A percentile compares a stretch with the other conserved stretches of the same genome.
These are phyloP conservation scores for Blastobotrys elegans DNA, from an alignment of 1,139 yeast genomes.

Conservation along the genomic window DNA sequence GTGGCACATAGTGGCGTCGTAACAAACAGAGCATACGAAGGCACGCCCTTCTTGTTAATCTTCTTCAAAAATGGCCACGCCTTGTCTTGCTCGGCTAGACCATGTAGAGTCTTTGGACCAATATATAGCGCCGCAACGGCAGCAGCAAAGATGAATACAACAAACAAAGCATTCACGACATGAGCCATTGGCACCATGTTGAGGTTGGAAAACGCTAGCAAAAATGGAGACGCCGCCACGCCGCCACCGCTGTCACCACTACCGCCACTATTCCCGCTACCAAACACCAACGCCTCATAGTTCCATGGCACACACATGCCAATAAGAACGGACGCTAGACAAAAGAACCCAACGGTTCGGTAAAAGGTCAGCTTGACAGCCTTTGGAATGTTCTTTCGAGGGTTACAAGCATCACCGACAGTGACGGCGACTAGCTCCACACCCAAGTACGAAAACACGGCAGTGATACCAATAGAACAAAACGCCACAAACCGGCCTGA, in stretches of 20 bases:
- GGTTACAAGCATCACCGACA: constrained; percentile 77
- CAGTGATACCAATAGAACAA: constrained; percentile 25
- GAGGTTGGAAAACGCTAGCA: constrained; percentile 55
- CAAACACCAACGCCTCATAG: constrained; percentile 23
- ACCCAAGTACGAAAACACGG: constrained; percentile 65
- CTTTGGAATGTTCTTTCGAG: constrained; percentile 64
- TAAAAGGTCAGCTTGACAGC: constrained; percentile 74
- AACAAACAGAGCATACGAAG: constrained; percentile 46
- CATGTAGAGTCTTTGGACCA: constrained; percentile 63
- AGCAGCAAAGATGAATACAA: constrained; percentile 66
- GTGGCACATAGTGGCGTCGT: constrained; percentile 48
- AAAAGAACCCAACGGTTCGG: constrained; percentile 46
- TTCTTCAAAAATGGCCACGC: constrained; percentile 58
- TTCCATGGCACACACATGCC: constrained; percentile 44
- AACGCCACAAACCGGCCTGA: constrained; percentile 62
- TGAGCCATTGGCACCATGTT: constrained; percentile 57
- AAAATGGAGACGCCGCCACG: constrained; percentile 61
- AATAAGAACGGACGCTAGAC: constrained; percentile 44
- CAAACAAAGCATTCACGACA: constrained; percentile 61
- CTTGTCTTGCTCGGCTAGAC: constrained; percentile 55
- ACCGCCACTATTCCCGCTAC: constrained; percentile 13
- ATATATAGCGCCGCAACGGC: constrained; percentile 70
- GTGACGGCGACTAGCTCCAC: constrained; percentile 70
- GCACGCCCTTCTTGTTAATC: constrained; percentile 65
- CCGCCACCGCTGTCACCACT: constrained; percentile 44